phyloP scores from a whole-genome alignment of 2,329 filamentous ascomycete species.

The Sporothrix luriei region DNA sequence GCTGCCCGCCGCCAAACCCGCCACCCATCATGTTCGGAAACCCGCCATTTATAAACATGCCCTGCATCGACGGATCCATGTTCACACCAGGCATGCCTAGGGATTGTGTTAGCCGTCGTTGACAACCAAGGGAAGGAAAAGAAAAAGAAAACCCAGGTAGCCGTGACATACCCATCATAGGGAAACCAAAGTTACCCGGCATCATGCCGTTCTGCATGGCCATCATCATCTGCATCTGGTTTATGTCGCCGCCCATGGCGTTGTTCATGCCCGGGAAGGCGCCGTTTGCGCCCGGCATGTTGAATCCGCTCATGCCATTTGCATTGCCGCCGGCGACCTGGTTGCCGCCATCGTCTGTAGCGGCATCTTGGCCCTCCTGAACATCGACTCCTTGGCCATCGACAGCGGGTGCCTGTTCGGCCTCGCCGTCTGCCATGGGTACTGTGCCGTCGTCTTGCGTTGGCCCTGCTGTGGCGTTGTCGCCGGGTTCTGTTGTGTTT shows the following conservation, averaged over 20 bases:
- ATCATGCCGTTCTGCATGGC: conserved; percentile 71
- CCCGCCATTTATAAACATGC: conserved; percentile 77
- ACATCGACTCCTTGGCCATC: conserved; percentile 43
- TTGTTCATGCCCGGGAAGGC: conserved; percentile 48
- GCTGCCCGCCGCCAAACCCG: conserved; percentile 73
- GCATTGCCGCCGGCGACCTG: conserved; percentile 32
- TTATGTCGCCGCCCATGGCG: conserved; percentile 61
- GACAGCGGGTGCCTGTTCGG: conserved; percentile 36
- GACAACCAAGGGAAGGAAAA: background rate
- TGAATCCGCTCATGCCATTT: conserved; percentile 34
- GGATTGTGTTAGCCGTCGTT: conserved; percentile 4
- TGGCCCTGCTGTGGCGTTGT: conserved; percentile 35
- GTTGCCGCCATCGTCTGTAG: conserved; percentile 33
- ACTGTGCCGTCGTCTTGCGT: conserved; percentile 39
- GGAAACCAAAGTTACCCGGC: conserved; percentile 59
- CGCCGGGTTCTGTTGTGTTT: conserved; percentile 16
- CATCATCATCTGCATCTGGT: conserved; percentile 81
- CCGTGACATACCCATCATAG: conserved; percentile 80
- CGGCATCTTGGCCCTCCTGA: conserved; percentile 40
- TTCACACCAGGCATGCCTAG: conserved; percentile 78
- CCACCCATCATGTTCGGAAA: conserved; percentile 72
- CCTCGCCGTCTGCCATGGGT: conserved; percentile 36
- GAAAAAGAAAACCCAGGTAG: too few species aligned
- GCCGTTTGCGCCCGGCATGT: conserved; percentile 26
- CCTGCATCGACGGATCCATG: conserved; percentile 82